Evolutionary conservation across 768 basidiomycete genomes (phyloP).

Genomic region (Trametes cubensis): DNA sequence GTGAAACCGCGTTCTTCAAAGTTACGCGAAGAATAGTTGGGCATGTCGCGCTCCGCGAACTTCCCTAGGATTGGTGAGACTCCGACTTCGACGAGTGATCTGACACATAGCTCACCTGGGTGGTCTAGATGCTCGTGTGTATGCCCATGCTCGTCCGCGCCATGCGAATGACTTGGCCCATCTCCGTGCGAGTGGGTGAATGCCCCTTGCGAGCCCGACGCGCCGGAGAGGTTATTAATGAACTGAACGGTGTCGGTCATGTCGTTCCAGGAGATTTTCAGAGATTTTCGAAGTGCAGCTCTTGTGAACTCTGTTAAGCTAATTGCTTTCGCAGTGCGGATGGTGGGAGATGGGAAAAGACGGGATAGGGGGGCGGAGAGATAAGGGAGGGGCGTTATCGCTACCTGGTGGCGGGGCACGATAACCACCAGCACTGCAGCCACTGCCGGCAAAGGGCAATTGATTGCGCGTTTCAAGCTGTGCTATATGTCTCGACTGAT

Average conservation of each 20-base stretch:
- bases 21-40: slow-evolving; percentile 81
- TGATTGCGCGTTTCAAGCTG: too few relatives aligned
- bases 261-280: not conserved
- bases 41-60: slow-evolving; percentile 89
- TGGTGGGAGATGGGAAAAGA: too few relatives aligned
- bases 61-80: slow-evolving; percentile 60
- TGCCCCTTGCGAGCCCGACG: slow-evolving; percentile 32
- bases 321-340: too few relatives aligned
- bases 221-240: slow-evolving; percentile 64
- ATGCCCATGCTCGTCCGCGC: slow-evolving; percentile 81
- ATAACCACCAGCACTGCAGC: too few relatives aligned
- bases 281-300: too few relatives aligned
- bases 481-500: too few relatives aligned
- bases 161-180: slow-evolving; percentile 54
- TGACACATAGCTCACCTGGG: slow-evolving; percentile 54
- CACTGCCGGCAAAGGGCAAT: too few relatives aligned
- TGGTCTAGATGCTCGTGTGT: slow-evolving; percentile 93
- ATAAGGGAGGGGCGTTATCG: too few relatives aligned
- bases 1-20: slow-evolving; percentile 96
- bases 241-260: slow-evolving; percentile 54
- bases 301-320: too few relatives aligned
- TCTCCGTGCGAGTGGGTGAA: slow-evolving; percentile 50
- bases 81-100: not conserved
- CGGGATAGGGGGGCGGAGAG: too few relatives aligned
- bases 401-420: too few relatives aligned